phyloP scores from a whole-genome alignment of 2,329 filamentous ascomycete genomes.

The Beauveria sp. region DNA sequence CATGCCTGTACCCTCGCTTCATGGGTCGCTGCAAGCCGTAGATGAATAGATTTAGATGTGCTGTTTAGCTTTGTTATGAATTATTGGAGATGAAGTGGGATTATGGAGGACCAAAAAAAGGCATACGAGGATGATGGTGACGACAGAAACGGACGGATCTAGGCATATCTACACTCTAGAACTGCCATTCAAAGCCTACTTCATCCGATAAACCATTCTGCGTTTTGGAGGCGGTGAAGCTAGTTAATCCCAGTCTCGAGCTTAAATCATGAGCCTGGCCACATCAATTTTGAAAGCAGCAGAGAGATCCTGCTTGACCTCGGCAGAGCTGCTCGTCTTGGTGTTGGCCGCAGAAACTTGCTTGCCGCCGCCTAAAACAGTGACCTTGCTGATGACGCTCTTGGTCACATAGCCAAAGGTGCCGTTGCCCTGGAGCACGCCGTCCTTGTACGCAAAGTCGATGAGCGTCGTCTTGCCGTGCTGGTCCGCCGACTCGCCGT shows the following conservation, averaged over 20 bases:
- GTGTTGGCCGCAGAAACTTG: not conserved
- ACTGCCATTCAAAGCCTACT: not conserved
- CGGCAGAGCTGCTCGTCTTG: not conserved
- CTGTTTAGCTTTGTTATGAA: constrained; percentile 14
- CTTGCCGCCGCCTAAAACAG: constrained; percentile 32
- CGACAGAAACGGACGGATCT: not conserved
- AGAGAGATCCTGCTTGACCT: constrained; percentile 8
- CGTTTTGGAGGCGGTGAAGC: not conserved
- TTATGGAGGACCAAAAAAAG: not conserved
- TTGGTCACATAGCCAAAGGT: constrained; percentile 42
- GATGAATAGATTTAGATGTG: constrained; percentile 15
- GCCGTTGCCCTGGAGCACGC: constrained; percentile 41
- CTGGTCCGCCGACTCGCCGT: constrained; percentile 60
- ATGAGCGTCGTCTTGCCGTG: constrained; percentile 41
- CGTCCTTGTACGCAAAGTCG: constrained; percentile 48
- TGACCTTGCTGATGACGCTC: constrained; percentile 37
- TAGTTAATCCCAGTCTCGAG: not conserved
- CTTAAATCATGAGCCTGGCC: not conserved
- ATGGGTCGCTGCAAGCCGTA: constrained; percentile 75
- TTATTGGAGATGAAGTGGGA: not conserved
- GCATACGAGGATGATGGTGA: not conserved
- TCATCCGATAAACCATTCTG: not conserved
- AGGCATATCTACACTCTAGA: not conserved
- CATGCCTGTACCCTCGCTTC: constrained; percentile 72
- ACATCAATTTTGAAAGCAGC: constrained; percentile 5